Evolutionary conservation across 768 basidiomycete species (phyloP).

Genomic region (Cyclocybe aegerita): DNA sequence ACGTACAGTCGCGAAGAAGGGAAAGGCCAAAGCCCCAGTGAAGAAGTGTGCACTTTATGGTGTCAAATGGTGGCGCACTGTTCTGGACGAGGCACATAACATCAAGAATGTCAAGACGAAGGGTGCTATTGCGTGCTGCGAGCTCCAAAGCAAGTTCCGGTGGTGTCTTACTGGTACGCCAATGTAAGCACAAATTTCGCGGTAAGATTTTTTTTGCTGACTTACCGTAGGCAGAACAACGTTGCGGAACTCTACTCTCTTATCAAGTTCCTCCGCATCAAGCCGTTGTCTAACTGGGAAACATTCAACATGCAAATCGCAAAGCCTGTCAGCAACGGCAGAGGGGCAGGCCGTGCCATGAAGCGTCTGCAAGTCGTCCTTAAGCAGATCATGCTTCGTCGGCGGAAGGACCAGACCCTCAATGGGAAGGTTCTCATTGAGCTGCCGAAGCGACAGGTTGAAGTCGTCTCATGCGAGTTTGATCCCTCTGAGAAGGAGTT

Average conservation of each 20-base stretch:
- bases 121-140: constrained; percentile 75
- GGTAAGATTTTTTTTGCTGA: constrained; percentile 32
- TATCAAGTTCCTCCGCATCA: constrained; percentile 83
- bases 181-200: constrained; percentile 42
- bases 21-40: constrained; percentile 38
- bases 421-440: constrained; percentile 84
- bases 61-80: constrained; percentile 81
- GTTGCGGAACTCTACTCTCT: constrained; percentile 89
- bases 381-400: constrained; percentile 84
- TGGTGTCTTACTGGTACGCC: constrained; percentile 92
- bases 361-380: constrained; percentile 87
- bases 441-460: constrained; percentile 72
- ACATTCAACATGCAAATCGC: constrained; percentile 80
- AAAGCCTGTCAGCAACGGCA: constrained; percentile 73
- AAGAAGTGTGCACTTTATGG: constrained; percentile 73
- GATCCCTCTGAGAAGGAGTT: constrained; percentile 75
- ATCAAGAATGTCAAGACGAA: constrained; percentile 88
- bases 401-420: constrained; percentile 69
- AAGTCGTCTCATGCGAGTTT: constrained; percentile 77
- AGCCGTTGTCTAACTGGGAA: constrained; percentile 77
- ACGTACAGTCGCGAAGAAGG: constrained; percentile 38
- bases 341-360: constrained; percentile 64
- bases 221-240: constrained; percentile 69
- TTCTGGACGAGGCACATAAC: constrained; percentile 95
- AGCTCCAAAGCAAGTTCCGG: constrained; percentile 71